Base-by-base conservation (phyloP, 352 stramenopile genomes). In the Globisporangium camurandrum region DNA sequence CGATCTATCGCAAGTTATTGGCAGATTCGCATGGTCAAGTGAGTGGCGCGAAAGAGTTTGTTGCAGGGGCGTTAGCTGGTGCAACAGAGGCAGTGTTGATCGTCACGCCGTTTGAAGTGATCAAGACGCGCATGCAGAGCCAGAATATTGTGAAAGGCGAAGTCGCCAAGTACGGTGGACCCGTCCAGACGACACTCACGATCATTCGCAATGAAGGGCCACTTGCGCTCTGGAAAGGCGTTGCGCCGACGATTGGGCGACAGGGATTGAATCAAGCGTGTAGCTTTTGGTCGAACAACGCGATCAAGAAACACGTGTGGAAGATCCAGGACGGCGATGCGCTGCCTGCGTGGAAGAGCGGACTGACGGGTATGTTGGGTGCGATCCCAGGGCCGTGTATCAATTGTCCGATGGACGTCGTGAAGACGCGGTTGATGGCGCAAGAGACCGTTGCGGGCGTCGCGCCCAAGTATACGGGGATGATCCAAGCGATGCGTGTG, bases 251-350 rank as follows among this genome's bases (percentile, higher is more conserved):
- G 8, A 98, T 98, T 61, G 72, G 97, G n/a, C 84, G 96, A 40
- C 95, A 99, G 68, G 96, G 96, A 10, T 90, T 95, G 48, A 99
- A 99, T 75, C 96, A 99, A 67, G 95, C 95, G 16, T 97, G 97
- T 52, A 98, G 97, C 64, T 99, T 99, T 67, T 98, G 94, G 58
- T 95, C 75, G 34, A 98, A 98, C 74, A 97, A 97, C 61, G 83
- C 81, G 30, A 91, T 97, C 69, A 93, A 93, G 69, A 89, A 84
- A 65, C 46, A 90, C 62, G 64, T 93, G 51, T 93, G 78, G 82
- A 81, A 87, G 52, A 45, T 90, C 10, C 67, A 93, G 45, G 88
- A 95, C 43, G 86, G 84, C 26, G 71, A 95, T 36, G 76, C 86
- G 43, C 71, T 98, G 46, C 78, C 88, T 42, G 78, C 86, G 40